A percentile compares a stretch with the other conserved stretches of the same genome.
Evolutionary conservation across 345 rosid genomes (phyloP).

Genomic region (Psidium friedrichsthalianum): DNA sequence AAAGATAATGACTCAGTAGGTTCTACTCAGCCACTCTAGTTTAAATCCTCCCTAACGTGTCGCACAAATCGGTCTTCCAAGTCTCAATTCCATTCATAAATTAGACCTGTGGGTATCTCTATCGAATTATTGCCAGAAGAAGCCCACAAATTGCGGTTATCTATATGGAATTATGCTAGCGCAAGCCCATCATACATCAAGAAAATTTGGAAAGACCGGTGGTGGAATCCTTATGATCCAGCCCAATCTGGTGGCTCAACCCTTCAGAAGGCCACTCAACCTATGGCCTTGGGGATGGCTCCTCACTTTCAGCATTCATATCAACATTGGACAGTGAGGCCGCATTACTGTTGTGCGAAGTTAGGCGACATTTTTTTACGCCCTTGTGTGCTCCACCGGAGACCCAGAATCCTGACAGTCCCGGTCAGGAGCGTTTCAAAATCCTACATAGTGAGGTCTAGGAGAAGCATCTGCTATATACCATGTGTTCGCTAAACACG

Average conservation of each 20-base stretch:
- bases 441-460: neutral
- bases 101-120: neutral
- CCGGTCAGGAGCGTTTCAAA: neutral
- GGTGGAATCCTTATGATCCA: neutral
- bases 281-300: neutral
- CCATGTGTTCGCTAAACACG: neutral
- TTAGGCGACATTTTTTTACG: neutral
- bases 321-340: neutral
- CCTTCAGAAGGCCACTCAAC: neutral
- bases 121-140: neutral
- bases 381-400: neutral
- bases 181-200: neutral
- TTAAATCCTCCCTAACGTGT: neutral
- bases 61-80: neutral
- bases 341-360: neutral
- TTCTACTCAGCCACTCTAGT: neutral
- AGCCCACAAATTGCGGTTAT: neutral
- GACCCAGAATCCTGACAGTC: neutral
- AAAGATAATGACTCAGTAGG: neutral
- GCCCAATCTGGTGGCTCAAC: neutral
- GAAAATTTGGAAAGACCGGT: neutral
- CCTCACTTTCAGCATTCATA: neutral
- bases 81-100: neutral
- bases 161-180: neutral
- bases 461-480: neutral